A percentile compares a stretch with the other conserved stretches of the same genome.
Evolutionary conservation across 2,329 filamentous ascomycete species (phyloP).

Genomic region (Cercospora sp.): DNA sequence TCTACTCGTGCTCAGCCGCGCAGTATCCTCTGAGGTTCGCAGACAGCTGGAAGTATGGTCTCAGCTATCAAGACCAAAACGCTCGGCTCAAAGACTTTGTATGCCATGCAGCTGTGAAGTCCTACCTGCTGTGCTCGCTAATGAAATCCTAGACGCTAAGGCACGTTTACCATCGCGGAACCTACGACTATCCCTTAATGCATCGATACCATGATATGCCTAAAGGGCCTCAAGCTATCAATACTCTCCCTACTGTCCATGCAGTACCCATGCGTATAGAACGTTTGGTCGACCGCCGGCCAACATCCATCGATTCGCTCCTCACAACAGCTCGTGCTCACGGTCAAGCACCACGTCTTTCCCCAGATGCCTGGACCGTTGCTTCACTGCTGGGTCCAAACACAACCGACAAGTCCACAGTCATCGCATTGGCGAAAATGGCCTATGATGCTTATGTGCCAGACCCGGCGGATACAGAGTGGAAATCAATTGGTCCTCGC

Average conservation of each 20-base stretch:
- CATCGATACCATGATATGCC: conserved; percentile 75
- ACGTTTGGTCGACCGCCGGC: conserved; percentile 74
- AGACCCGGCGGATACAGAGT: conserved; percentile 69
- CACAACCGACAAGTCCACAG: conserved; percentile 78
- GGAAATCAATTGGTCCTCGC: conserved; percentile 73
- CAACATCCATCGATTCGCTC: conserved; percentile 73
- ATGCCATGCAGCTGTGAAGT: no score
- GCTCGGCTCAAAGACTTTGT: no score
- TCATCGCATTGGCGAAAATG: conserved; percentile 84
- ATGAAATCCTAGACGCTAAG: no score
- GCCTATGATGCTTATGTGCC: conserved; percentile 85
- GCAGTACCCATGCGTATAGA: conserved; percentile 63
- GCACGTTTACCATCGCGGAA: conserved; percentile 91
- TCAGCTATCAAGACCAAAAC: no score
- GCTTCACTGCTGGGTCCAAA: conserved; percentile 79
- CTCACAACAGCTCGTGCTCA: conserved; percentile 69
- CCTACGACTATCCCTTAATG: conserved; percentile 72
- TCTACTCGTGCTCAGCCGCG: no score
- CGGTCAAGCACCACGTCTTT: conserved; percentile 66
- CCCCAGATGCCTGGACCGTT: conserved; percentile 75
- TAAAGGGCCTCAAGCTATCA: no score
- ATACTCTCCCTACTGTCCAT: no score
- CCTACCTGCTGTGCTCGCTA: no score
- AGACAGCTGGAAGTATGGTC: not conserved
- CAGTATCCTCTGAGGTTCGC: not conserved